These are phyloP conservation scores for Arthrobotrys megalospora DNA, from an alignment of 2,329 filamentous ascomycete genomes.

Conservation along the genomic window DNA sequence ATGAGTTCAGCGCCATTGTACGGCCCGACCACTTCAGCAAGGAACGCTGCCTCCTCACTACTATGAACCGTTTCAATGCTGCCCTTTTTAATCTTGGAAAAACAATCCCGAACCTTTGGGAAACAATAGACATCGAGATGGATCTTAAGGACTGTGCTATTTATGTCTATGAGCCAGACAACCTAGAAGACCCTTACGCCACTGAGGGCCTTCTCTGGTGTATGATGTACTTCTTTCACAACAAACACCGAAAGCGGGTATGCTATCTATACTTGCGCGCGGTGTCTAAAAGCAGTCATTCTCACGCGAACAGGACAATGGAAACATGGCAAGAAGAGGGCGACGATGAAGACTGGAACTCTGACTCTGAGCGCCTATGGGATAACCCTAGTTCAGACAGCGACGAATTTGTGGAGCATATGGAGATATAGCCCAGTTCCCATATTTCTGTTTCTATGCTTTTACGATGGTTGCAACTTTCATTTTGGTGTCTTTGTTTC, in stretches of 20 bases:
- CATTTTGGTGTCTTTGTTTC: constrained; percentile 38
- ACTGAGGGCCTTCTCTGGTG: constrained; percentile 96
- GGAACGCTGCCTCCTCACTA: constrained; percentile 82
- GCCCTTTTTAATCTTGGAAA: constrained; percentile 83
- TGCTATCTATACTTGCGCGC: constrained; percentile 93
- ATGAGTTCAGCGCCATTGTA: constrained; percentile 95
- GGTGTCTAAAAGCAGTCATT: constrained; percentile 81
- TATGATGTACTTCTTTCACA: constrained; percentile 98
- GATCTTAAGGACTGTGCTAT: constrained; percentile 87
- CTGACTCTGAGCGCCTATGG: constrained; percentile 70
- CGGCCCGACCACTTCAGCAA: constrained; percentile 90
- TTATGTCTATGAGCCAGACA: constrained; percentile 87
- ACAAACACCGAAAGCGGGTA: constrained; percentile 89
- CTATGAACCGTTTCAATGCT: constrained; percentile 89
- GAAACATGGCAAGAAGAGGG: constrained; percentile 61
- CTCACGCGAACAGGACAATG: constrained; percentile 70
- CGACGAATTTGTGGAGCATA: constrained; percentile 63
- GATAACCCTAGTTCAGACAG: constrained; percentile 65
- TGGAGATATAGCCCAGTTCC: constrained; percentile 60
- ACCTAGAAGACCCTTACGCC: constrained; percentile 83
- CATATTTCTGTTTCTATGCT: constrained; percentile 19
- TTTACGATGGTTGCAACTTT: constrained; percentile 10
- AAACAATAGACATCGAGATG: constrained; percentile 94
- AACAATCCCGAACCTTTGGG: constrained; percentile 84
- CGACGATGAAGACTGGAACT: constrained; percentile 67